These are phyloP conservation scores for Suillus luteus DNA, from an alignment of 768 basidiomycete species.

Conservation along the genomic window DNA sequence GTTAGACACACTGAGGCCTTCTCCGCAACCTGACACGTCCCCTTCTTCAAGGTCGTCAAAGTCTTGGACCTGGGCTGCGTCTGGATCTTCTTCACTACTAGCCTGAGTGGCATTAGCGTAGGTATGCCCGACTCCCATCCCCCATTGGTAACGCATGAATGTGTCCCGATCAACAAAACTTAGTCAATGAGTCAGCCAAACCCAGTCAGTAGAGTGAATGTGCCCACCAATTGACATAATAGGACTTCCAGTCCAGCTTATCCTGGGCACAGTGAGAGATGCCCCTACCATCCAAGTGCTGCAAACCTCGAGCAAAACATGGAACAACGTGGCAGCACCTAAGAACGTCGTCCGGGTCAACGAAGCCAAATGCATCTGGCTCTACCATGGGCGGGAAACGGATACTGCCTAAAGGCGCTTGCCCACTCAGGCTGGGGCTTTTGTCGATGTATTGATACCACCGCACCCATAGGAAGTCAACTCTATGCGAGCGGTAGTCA, in stretches of 20 bases:
- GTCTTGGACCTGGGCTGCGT: too few relatives aligned
- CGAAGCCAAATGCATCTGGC: constrained; percentile 12
- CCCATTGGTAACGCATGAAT: neutral
- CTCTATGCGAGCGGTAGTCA: neutral
- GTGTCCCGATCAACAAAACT: constrained; percentile 14
- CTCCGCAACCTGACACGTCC: too few relatives aligned
- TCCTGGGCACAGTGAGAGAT: constrained; percentile 10
- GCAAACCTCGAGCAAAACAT: neutral
- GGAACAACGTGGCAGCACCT: constrained; percentile 17
- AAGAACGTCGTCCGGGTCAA: constrained; percentile 12
- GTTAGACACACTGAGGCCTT: too few relatives aligned
- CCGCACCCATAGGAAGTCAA: constrained; percentile 17
- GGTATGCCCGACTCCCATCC: neutral
- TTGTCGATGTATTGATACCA: constrained; percentile 9
- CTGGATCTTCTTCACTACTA: too few relatives aligned
- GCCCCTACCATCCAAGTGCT: constrained; percentile 2
- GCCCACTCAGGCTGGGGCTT: neutral
- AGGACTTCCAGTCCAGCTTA: constrained; percentile 9
- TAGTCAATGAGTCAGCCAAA: too few relatives aligned
- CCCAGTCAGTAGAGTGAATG: neutral
- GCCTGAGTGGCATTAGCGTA: too few relatives aligned
- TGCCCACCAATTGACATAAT: constrained; percentile 16
- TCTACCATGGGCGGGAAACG: constrained; percentile 7
- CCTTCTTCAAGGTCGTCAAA: too few relatives aligned
- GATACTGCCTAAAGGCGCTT: neutral